phyloP scores from a whole-genome alignment of 805 yeast genomes.

The Cyberlindnera mississippiensis region DNA sequence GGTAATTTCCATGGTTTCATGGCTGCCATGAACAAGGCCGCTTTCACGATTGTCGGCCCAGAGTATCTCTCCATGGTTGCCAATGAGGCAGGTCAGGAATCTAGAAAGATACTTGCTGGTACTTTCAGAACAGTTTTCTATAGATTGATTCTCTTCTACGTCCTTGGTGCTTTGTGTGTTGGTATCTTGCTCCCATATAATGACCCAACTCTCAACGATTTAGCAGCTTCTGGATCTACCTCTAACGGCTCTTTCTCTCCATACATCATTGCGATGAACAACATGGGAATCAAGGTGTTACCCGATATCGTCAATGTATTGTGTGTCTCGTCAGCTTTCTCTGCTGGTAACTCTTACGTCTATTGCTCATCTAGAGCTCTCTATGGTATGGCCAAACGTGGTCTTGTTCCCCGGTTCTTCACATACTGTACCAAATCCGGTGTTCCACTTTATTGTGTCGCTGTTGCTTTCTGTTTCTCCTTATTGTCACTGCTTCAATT shows the following conservation, averaged over 20 bases:
- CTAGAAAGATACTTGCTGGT: slow-evolving; percentile 65
- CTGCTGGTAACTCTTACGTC: slow-evolving; percentile 53
- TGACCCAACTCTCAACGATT: slow-evolving; percentile 46
- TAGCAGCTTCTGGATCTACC: slow-evolving; percentile 61
- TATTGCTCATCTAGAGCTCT: slow-evolving; percentile 56
- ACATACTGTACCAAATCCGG: slow-evolving; percentile 59
- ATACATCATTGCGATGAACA: slow-evolving; percentile 52
- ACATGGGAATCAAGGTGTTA: slow-evolving; percentile 47
- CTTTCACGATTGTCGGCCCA: slow-evolving; percentile 79
- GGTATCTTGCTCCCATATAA: slow-evolving; percentile 64
- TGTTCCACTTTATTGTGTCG: slow-evolving; percentile 69
- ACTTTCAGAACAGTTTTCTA: slow-evolving; percentile 72
- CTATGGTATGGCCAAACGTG: slow-evolving; percentile 46
- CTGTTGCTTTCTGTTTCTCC: slow-evolving; percentile 51
- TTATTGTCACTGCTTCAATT: slow-evolving; percentile 64
- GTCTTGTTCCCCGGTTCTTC: slow-evolving; percentile 60
- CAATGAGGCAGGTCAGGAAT: slow-evolving; percentile 68
- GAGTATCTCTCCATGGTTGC: slow-evolving; percentile 82
- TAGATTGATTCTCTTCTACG: slow-evolving; percentile 57
- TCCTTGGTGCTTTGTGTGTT: slow-evolving; percentile 62
- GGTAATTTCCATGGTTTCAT: slow-evolving; percentile 69
- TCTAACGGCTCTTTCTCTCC: slow-evolving; percentile 53
- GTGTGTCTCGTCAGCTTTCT: slow-evolving; percentile 49
- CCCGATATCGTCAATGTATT: slow-evolving; percentile 50
- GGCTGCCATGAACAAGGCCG: slow-evolving; percentile 64